Percentiles rank a stretch among this genome's conserved stretches.
Evolutionary conservation across 352 stramenopile species (phyloP).

Genomic region (Peronospora destructor): DNA sequence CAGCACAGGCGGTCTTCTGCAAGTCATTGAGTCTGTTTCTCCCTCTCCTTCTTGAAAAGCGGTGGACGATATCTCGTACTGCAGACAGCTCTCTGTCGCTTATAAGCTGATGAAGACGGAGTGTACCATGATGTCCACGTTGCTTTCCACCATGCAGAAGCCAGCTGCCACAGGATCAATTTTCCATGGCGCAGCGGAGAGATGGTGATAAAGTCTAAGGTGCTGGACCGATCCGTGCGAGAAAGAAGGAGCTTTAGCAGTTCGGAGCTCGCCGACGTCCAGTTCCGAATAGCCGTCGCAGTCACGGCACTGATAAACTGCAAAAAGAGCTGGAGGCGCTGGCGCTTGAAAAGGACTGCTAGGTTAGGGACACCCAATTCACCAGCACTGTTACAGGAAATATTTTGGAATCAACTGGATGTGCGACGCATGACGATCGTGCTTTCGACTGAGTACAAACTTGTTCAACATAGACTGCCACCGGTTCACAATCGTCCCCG

Average conservation of each 20-base stretch:
- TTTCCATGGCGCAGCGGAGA: too few relatives aligned
- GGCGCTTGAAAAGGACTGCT: background rate
- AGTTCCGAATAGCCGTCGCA: background rate
- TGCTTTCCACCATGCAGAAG: too few relatives aligned
- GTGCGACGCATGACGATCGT: background rate
- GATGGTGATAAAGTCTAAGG: background rate
- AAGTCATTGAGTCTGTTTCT: too few relatives aligned
- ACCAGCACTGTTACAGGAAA: background rate
- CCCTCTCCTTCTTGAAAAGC: too few relatives aligned
- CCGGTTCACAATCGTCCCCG: background rate
- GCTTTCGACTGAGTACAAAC: conserved; percentile 1
- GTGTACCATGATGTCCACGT: too few relatives aligned
- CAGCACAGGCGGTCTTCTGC: too few relatives aligned
- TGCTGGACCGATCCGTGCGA: background rate
- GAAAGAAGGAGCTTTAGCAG: background rate
- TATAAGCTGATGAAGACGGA: too few relatives aligned
- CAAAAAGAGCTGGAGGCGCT: background rate
- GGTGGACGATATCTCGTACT: too few relatives aligned
- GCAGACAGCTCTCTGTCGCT: too few relatives aligned
- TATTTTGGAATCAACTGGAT: background rate
- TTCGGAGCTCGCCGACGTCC: background rate
- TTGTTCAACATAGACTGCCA: conserved; percentile 1
- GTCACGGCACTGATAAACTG: background rate
- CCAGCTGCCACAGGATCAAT: too few relatives aligned
- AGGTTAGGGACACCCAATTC: background rate